Evolutionary conservation across 1,284 basidiomycete genomes (phyloP), one percentile per base, ranked within the genome.

Genomic region (Coniophora puteana): DNA sequence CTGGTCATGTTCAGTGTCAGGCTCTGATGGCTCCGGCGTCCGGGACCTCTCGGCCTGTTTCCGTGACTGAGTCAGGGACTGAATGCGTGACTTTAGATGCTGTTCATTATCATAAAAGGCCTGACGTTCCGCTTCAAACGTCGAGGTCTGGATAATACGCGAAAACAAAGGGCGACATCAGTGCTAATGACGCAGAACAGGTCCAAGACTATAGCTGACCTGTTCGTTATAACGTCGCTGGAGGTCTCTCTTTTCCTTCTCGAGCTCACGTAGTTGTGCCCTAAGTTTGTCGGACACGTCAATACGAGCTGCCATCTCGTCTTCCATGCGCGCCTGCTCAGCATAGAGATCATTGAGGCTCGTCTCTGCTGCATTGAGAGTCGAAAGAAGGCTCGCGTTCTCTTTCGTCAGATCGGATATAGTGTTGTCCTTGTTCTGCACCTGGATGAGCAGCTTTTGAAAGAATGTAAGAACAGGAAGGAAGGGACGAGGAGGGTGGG

Each of bases 81-180:
- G 83, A 38, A 90, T 90, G 43, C 87, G 84, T 32, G 87, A 90
- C 62, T 89, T 90, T 41, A 90, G 77, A 62, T 90, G 87, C 56
- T 89, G 84, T 51, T 90, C 88, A 55, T 87, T 89, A 63, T 90
- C 88, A 54, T 89, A 90, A 57, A 89, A 86, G 12, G 88, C 77
- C 59, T 90, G 88, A 32, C 87, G 79, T 61, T 90, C 87, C 10
- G 87, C 84, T 58, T 90, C 87, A 55, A 89, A 90, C 5, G 83
- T 85, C 17, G 76, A 65, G 18, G 80, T 85, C 85, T 90, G 51
- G 12, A 25, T 31, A 38, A 20, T 40, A 17, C 41, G 49, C 43
- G 44, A 41, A 41, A 43, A 39, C 40, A 46, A 51, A 49, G 44
- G 46, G 31, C 28, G 49, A 46, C 35, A 47, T n/a, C n/a, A 47